Base-by-base conservation (phyloP, 139 green algal species). In the Volvox africanus region DNA sequence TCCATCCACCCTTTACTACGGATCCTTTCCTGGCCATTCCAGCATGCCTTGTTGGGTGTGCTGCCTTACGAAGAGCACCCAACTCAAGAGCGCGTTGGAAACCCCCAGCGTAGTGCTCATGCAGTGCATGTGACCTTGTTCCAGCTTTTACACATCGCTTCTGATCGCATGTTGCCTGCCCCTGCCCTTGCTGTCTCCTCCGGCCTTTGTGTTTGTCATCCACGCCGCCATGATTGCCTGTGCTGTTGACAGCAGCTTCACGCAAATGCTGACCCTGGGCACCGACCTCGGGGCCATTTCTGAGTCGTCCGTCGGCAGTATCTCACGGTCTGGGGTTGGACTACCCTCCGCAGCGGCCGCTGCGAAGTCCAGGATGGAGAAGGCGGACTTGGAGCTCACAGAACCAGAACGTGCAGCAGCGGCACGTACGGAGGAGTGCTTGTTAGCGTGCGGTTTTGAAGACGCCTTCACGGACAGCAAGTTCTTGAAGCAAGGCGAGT, bases 391-490 rank as follows among this genome's bases (percentile, higher is more conserved):
- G 32, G 21, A 13, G 61, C 68, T 68, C 44, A 87, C 19, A 33
- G 81, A 78, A 55, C 37, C n/a, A 32, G 92, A 35, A 77, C 61
- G 55, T 69, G 67, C 19, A 14, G 73, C 61, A 73, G 91, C 62
- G 87, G 37, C 65, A n/a, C 69, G 22, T 67, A 83, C 55, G 76
- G 92, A 69, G 44, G 92, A 35, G 24, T 94, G 91, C 92, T 36
- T 94, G 62, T 32, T 21, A 6, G 28, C 65, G 16, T 99, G 97
- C 92, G 92, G 90, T 28, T 95, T 99, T n/a, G 95, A 97, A 28
- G 96, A 99, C 36, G 85, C 99, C 2, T 98, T 99, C 89, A 93
- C 93, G 14, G 97, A 99, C 90, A 96, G 92, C 90, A 97, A 98
- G 92, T 99, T 99, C 93, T 93, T 99, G 81, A 91, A 96, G 36